Conservation (phyloP, 2,329 filamentous ascomycete genomes). For the Coleophoma eucalyptorum region DNA sequence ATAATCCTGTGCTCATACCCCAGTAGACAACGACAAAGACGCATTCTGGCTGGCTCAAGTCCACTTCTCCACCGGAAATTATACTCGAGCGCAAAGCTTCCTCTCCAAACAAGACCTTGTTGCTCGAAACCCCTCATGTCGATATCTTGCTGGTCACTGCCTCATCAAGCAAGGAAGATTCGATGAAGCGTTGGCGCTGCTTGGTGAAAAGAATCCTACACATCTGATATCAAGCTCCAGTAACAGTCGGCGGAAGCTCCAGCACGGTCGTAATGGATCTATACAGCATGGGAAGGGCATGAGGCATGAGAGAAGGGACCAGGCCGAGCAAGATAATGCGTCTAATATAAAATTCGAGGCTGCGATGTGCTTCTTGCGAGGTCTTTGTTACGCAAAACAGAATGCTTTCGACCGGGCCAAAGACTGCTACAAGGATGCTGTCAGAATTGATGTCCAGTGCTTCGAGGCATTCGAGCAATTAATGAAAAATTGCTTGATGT, state of each 20-base stretch:
- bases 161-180: slow-evolving; percentile 88
- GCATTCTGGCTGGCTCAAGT: slow-evolving; percentile 98
- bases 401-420: slow-evolving; percentile 97
- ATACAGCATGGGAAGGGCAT: slow-evolving; percentile 40
- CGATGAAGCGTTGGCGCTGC: slow-evolving; percentile 79
- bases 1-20: slow-evolving; percentile 6
- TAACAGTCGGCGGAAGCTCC: slow-evolving; percentile 65
- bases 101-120: slow-evolving; percentile 82
- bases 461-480: slow-evolving; percentile 98
- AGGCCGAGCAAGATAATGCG: slow-evolving; percentile 54
- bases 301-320: slow-evolving; percentile 22
- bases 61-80: slow-evolving; percentile 93
- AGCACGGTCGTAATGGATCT: slow-evolving; percentile 54
- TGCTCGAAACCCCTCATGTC: slow-evolving; percentile 76
- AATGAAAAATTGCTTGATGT: slow-evolving; percentile 93
- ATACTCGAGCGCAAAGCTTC: slow-evolving; percentile 84
- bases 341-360: slow-evolving; percentile 85
- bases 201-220: slow-evolving; percentile 91
- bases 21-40: slow-evolving; percentile 84
- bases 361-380: slow-evolving; percentile 93
- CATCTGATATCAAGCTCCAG: slow-evolving; percentile 72
- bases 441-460: slow-evolving; percentile 94
- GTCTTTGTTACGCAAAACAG: slow-evolving; percentile 92
- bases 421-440: slow-evolving; percentile 97
- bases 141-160: slow-evolving; percentile 91